Evolutionary conservation across 805 yeast genomes (phyloP).

Genomic region (Saturnispora quitensis): DNA sequence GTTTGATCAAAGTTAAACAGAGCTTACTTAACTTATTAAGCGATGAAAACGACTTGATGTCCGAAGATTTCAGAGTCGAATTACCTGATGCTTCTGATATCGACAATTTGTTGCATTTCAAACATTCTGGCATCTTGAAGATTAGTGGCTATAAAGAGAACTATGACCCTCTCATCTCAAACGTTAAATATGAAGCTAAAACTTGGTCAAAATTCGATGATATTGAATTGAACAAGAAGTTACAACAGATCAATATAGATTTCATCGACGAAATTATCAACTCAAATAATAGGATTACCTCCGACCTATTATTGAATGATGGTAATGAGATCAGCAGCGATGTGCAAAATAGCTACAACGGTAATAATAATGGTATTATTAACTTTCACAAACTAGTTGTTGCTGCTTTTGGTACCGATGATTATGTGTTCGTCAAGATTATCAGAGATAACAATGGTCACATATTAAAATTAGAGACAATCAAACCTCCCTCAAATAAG

Average conservation of each 20-base stretch:
- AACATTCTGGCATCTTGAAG: slow-evolving; percentile 7
- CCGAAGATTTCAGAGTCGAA: slow-evolving; percentile 7
- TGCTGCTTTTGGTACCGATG: slow-evolving; percentile 12
- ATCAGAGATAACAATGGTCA: slow-evolving; percentile 32
- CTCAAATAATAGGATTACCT: background rate
- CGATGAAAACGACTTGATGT: slow-evolving; percentile 6
- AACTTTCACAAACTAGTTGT: slow-evolving; percentile 17
- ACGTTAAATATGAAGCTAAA: slow-evolving; percentile 7
- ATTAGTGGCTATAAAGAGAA: slow-evolving; percentile 10
- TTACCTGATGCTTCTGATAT: slow-evolving; percentile 6
- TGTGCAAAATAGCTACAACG: background rate
- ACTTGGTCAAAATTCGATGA: slow-evolving; percentile 3
- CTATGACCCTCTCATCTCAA: background rate
- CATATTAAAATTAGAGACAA: slow-evolving; percentile 30
- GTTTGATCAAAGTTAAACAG: background rate
- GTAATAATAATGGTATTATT: slow-evolving; percentile 2
- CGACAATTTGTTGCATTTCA: background rate
- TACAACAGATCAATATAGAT: background rate
- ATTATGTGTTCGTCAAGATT: slow-evolving; percentile 30
- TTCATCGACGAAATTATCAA: background rate
- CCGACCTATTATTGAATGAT: background rate
- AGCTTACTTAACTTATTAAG: background rate
- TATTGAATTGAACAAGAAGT: background rate
- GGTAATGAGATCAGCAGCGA: background rate
- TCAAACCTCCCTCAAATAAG: slow-evolving; percentile 14